phyloP scores from a whole-genome alignment of 2,329 filamentous ascomycete genomes.

The Pseudodiploospora longispora region DNA sequence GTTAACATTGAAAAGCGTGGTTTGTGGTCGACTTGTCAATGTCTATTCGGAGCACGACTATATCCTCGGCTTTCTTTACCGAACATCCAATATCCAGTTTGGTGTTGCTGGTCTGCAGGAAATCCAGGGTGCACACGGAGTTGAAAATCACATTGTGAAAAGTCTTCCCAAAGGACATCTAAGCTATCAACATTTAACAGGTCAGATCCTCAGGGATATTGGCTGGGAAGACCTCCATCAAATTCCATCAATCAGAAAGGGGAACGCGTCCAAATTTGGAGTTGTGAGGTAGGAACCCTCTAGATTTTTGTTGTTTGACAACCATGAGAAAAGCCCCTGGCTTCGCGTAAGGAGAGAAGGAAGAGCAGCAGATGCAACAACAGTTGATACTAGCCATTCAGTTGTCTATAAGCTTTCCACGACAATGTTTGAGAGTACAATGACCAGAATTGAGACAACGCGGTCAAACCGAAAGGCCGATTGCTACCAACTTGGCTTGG shows the following conservation, averaged over 20 bases:
- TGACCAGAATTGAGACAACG: too few relatives aligned
- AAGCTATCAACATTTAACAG: slow-evolving; percentile 60
- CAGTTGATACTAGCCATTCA: too few relatives aligned
- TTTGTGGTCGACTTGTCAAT: slow-evolving; percentile 79
- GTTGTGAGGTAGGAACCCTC: too few relatives aligned
- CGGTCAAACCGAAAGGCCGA: too few relatives aligned
- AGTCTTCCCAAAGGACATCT: slow-evolving; percentile 61
- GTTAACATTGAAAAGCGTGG: slow-evolving; percentile 69
- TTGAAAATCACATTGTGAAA: slow-evolving; percentile 62
- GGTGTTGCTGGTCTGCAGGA: slow-evolving; percentile 79
- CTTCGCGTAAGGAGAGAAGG: too few relatives aligned
- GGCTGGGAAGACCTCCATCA: slow-evolving; percentile 58
- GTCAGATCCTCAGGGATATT: slow-evolving; percentile 57
- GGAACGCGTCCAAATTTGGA: not conserved
- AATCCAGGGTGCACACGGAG: slow-evolving; percentile 55
- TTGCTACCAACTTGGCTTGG: too few relatives aligned
- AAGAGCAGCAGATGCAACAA: too few relatives aligned
- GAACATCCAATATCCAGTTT: slow-evolving; percentile 71
- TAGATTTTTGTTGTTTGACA: too few relatives aligned
- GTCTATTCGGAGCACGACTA: slow-evolving; percentile 84
- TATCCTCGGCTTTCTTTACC: slow-evolving; percentile 80
- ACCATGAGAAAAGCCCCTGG: too few relatives aligned
- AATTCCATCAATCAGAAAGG: slow-evolving; percentile 19
- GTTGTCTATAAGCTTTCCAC: too few relatives aligned
- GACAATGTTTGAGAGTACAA: too few relatives aligned